phyloP scores from a whole-genome alignment of 768 basidiomycete species.

The Omphalotus guepiniiformis region DNA sequence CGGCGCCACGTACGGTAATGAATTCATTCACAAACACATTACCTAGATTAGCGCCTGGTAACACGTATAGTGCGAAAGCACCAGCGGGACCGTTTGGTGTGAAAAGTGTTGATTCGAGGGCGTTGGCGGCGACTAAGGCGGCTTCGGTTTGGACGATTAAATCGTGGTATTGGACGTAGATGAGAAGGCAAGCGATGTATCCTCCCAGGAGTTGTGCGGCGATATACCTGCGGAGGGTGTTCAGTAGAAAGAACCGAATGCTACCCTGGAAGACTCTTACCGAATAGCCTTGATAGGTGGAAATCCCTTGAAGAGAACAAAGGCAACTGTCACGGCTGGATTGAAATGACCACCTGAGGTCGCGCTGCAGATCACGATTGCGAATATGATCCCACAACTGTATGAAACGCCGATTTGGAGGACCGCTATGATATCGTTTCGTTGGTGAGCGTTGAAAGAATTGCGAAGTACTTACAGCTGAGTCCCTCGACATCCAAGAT shows the following conservation, averaged over 20 bases:
- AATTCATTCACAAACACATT: constrained; percentile 54
- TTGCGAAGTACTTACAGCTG: constrained; percentile 39
- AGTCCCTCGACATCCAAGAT: constrained; percentile 35
- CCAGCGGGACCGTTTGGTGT: constrained; percentile 45
- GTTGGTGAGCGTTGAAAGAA: background rate
- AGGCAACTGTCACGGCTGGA: constrained; percentile 55
- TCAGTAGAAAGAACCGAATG: background rate
- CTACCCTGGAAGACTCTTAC: constrained; percentile 27
- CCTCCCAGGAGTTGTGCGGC: constrained; percentile 61
- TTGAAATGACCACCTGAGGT: constrained; percentile 65
- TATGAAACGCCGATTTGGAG: constrained; percentile 57
- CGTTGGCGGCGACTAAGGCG: constrained; percentile 20
- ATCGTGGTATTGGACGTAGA: constrained; percentile 61
- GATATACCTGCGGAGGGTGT: constrained; percentile 46
- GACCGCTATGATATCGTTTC: constrained; percentile 33
- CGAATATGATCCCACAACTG: constrained; percentile 55
- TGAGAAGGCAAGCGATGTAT: constrained; percentile 54
- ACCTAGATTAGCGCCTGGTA: constrained; percentile 40
- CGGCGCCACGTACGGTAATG: constrained; percentile 38
- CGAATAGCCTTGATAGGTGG: constrained; percentile 46
- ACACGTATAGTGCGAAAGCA: constrained; percentile 47
- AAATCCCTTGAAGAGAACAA: constrained; percentile 50
- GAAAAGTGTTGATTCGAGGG: constrained; percentile 24
- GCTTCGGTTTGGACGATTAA: constrained; percentile 35
- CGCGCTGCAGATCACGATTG: constrained; percentile 44